Conservation (phyloP, 441 rosid species). For the Eruca vesicaria region DNA sequence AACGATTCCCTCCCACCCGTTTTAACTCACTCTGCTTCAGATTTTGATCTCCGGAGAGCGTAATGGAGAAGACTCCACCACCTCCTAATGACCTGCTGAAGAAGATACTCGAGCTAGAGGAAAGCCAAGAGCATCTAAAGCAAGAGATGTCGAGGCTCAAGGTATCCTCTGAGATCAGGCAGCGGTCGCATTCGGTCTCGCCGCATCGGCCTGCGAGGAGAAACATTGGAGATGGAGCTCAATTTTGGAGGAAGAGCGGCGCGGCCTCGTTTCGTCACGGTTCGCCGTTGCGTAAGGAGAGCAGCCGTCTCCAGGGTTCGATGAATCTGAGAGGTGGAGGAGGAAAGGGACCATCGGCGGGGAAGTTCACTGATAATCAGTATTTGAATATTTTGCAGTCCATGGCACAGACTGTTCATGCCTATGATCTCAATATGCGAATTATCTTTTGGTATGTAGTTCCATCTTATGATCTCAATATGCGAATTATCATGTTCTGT, state of each 20-base stretch:
- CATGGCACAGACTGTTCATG: constrained; percentile 93
- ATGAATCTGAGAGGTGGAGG: constrained; percentile 23
- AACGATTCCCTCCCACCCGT: constrained; percentile 1
- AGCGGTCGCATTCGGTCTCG: constrained; percentile 84
- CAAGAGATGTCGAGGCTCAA: constrained; percentile 77
- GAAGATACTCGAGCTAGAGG: constrained; percentile 90
- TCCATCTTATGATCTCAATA: constrained; percentile 25
- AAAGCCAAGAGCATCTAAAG: constrained; percentile 79
- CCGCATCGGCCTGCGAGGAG: constrained; percentile 64
- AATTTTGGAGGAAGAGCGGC: constrained; percentile 51
- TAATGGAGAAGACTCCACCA: too few relatives aligned
- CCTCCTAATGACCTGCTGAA: too few relatives aligned
- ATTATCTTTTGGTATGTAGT: constrained; percentile 77
- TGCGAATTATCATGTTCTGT: constrained; percentile 46
- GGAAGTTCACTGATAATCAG: constrained; percentile 65
- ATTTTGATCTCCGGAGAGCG: too few relatives aligned
- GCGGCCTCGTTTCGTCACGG: constrained; percentile 66
- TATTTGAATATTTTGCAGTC: constrained; percentile 88
- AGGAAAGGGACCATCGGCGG: constrained; percentile 49
- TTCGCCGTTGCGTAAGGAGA: constrained; percentile 86
- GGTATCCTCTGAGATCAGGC: constrained; percentile 42
- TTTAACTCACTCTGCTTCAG: too few relatives aligned
- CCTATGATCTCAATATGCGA: constrained; percentile 56
- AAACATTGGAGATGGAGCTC: constrained; percentile 31
- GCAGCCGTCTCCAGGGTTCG: constrained; percentile 43